phyloP scores from a whole-genome alignment of 2,329 filamentous ascomycete genomes.

The Paracoccidioides lutzii region DNA sequence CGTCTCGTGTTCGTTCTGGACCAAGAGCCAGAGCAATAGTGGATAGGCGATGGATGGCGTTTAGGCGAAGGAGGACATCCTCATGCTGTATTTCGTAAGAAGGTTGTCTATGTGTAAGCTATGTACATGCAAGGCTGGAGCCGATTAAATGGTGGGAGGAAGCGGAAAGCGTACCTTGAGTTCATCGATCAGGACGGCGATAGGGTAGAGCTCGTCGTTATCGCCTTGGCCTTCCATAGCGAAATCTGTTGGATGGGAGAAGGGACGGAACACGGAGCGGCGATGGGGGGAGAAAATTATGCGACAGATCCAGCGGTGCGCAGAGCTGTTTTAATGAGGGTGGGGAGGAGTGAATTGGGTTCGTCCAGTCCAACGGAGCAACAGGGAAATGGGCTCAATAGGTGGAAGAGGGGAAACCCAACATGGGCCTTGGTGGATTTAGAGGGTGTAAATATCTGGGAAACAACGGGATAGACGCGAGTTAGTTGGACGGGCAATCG shows the following conservation, averaged over 20 bases:
- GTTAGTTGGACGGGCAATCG: not conserved
- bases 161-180: constrained; percentile 60
- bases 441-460: not conserved
- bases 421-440: not conserved
- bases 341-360: not conserved
- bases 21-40: constrained; percentile 95
- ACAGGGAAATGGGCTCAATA: not conserved
- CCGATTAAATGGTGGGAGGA: not conserved
- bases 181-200: constrained; percentile 98
- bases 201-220: constrained; percentile 98
- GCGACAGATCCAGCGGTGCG: not conserved
- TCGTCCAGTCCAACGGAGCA: not conserved
- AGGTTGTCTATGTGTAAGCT: not conserved
- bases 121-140: constrained; percentile 3
- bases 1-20: constrained; percentile 90
- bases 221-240: constrained; percentile 83
- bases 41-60: constrained; percentile 94
- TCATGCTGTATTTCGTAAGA: constrained; percentile 56
- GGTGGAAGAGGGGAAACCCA: not conserved
- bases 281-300: constrained; percentile 6
- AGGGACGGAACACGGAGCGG: not conserved
- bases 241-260: constrained; percentile 21
- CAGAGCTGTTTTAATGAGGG: not conserved
- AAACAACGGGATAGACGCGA: not conserved
- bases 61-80: constrained; percentile 92